Percentiles rank a stretch among this genome's conserved stretches.
Evolutionary conservation across 768 basidiomycete genomes (phyloP).

Genomic region (Pisolithus sp.): DNA sequence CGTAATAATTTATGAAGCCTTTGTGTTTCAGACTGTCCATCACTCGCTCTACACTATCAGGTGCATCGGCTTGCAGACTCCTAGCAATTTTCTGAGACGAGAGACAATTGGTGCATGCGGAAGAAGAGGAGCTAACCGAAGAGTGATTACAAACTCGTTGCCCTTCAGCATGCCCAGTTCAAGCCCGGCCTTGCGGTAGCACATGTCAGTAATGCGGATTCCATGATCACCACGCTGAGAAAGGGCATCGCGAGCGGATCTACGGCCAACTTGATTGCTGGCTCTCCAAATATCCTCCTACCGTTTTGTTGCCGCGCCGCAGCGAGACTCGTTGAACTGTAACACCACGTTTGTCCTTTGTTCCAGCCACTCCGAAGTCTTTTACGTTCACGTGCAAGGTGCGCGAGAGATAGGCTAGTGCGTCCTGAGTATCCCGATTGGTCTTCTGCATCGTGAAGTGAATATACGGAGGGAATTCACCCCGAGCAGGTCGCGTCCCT

Average conservation of each 20-base stretch:
- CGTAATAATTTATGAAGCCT: slow-evolving; percentile 98
- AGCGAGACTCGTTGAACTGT: slow-evolving; percentile 90
- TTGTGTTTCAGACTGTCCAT: slow-evolving; percentile 71
- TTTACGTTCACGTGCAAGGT: slow-evolving; percentile 69
- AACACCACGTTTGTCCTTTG: slow-evolving; percentile 97
- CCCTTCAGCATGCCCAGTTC: slow-evolving; percentile 97
- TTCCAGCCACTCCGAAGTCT: slow-evolving; percentile 87
- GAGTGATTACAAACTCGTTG: slow-evolving; percentile 90
- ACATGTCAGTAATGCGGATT: slow-evolving; percentile 80
- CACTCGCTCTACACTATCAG: slow-evolving; percentile 65
- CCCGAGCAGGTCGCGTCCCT: slow-evolving; percentile 46
- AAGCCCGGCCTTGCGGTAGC: slow-evolving; percentile 73
- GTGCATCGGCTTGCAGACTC: slow-evolving; percentile 76
- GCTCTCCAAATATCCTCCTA: slow-evolving; percentile 82
- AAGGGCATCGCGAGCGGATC: slow-evolving; percentile 50
- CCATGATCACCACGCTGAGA: slow-evolving; percentile 83
- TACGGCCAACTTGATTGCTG: slow-evolving; percentile 61
- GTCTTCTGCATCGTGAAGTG: slow-evolving; percentile 97
- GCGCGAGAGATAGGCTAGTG: slow-evolving; percentile 73
- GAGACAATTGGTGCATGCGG: slow-evolving; percentile 12
- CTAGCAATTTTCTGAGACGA: slow-evolving; percentile 34
- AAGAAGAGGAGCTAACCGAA: slow-evolving; percentile 49
- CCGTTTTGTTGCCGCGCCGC: slow-evolving; percentile 65
- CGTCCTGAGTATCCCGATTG: slow-evolving; percentile 96
- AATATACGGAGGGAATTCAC: slow-evolving; percentile 78